Evolutionary conservation across 495 filamentous ascomycete species (phyloP), one percentile per base, ranked within the genome.

Genomic region (Staphylotrichum longicolle): DNA sequence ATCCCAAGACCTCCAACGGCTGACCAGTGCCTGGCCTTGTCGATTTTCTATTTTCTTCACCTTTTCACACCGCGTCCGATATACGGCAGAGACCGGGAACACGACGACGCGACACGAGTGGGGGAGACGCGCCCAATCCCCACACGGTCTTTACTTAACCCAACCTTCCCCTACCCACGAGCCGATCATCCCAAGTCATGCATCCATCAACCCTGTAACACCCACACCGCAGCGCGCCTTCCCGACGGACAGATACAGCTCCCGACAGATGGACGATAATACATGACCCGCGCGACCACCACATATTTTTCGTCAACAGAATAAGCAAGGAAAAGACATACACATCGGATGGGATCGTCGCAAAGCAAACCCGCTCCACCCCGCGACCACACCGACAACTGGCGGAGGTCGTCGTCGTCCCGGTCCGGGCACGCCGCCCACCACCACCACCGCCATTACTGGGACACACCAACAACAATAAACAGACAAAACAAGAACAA

Each of bases 321-420:
- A 27, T 27, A 27, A 27, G 20, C 20, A 27, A 27, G 20, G 20
- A 27, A 27, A 27, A 27, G 20, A 27, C 20, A 27, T 27, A 27
- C 20, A 27, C 20, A 11, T 49, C 56, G 58, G 55, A 68, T 66
- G 66, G 66, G 64, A 57, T 27, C 44, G 49, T 56, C 63, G 34
- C 57, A 62, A 35, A 68, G 65, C 59, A 64, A 57, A 63, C 15
- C 62, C 45, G 37, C 57, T 41, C 57, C 61, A 20, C 41, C 46
- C 50, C 52, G 2, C 50, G 15, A 14, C 39, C 37, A 6, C 37
- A 27, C 10, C 15, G 20, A 27, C 20, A 27, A 27, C 20, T 27
- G 20, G 20, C 20, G 20, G 20, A 27, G 20, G 20, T 27, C 20
- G 20, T 27, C 20, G 20, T 27, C 20, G 20, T 27, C 20, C 20